Percentiles rank a stretch among this genome's conserved stretches.
Evolutionary conservation across 2,329 filamentous ascomycete genomes (phyloP).

Genomic region (Sclerotinia spermophila): DNA sequence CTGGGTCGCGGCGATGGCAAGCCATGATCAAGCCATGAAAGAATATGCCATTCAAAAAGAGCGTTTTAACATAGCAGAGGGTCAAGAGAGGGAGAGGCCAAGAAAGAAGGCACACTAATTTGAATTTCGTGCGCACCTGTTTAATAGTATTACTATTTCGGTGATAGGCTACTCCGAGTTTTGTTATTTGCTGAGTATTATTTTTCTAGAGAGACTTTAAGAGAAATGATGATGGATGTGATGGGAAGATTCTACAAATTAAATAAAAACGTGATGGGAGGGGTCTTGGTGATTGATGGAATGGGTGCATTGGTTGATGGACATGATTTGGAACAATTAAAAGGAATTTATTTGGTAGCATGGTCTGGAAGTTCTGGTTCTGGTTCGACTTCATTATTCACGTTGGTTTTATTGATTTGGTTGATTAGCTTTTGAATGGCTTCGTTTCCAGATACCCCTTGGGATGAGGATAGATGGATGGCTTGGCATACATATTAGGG

Average conservation of each 20-base stretch:
- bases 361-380: slow-evolving; percentile 5
- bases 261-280: background rate
- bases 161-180: background rate
- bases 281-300: background rate
- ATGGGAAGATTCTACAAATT: background rate
- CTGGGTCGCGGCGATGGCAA: slow-evolving; percentile 57
- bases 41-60: slow-evolving; percentile 52
- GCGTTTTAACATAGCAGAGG: slow-evolving; percentile 42
- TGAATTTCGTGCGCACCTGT: background rate
- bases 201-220: background rate
- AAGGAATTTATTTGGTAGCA: background rate
- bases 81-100: slow-evolving; percentile 23
- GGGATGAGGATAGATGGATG: slow-evolving; percentile 11
- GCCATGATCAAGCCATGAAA: slow-evolving; percentile 56
- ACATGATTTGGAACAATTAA: background rate
- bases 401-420: slow-evolving; percentile 15
- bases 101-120: slow-evolving; percentile 20
- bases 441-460: slow-evolving; percentile 19
- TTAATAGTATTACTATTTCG: slow-evolving; percentile 7
- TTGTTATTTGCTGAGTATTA: slow-evolving; percentile 8
- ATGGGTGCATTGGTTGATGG: background rate
- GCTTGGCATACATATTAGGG: slow-evolving; percentile 11
- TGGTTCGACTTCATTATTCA: background rate
- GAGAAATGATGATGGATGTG: background rate
- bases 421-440: slow-evolving; percentile 12